Evolutionary conservation across 2,329 filamentous ascomycete genomes (phyloP), one percentile per base, ranked within the genome.

Genomic region (Coleophoma cylindrospora): DNA sequence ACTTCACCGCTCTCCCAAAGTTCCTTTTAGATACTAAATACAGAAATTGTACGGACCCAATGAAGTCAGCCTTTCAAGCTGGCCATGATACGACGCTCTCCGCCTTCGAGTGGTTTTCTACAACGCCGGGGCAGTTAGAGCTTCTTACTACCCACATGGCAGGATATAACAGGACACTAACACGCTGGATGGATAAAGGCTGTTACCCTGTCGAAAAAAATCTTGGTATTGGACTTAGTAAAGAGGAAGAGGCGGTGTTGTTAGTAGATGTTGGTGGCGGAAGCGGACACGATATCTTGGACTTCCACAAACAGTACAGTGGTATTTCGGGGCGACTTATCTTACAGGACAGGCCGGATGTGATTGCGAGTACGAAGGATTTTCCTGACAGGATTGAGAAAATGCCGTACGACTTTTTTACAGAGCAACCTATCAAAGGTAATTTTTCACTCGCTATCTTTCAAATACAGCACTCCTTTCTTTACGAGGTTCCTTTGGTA

Each of bases 371-470:
- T 9, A 12, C 7, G 6, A 43, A 27, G 4, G 6, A 21, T 27
- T 14, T 43, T 3, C 15, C 21, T 14, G 7, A 43, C n/a, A 22
- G 57, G 44, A 61, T 68, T 43, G 60, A 57, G 43, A 47, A 48
- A 4, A 55, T 64, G 53, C 52, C 51, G 1, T 57, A 68, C 48
- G 61, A 65, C 43, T 64, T 68, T 55, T 68, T 68, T 51, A 54
- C 57, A 6, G 51, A 56, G 0, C 64, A 69, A 48, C 64, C 64
- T 1, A 50, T 67, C 14, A 55, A 58, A 15, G 27, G 54, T 4
- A 27, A 6, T 15, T 27, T 14, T 43, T 6, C 13, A 8, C 13
- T 6, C 13, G 2, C 13, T 4, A 21, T 27, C 7, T 14, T 43
- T 22, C 22, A 14, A 27, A 15, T 1, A 19, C 2, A 19, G 37